phyloP scores from a whole-genome alignment of 257 asterid species.

The Solanum acaule region DNA sequence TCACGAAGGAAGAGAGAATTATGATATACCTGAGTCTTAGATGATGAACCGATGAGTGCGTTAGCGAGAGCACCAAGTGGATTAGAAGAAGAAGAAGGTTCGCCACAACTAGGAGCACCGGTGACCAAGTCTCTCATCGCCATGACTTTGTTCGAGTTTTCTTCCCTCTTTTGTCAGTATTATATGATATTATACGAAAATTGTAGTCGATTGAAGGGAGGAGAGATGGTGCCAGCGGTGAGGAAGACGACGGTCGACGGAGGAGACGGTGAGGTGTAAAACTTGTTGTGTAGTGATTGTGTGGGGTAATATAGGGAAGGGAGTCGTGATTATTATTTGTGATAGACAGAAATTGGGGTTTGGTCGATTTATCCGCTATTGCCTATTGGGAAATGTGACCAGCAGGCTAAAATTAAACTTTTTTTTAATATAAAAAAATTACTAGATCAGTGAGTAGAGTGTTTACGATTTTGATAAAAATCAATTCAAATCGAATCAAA shows the following conservation, averaged over 20 bases:
- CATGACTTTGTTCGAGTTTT: constrained; percentile 19
- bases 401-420: neutral
- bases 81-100: constrained; percentile 75
- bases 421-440: too few relatives aligned
- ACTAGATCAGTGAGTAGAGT: too few relatives aligned
- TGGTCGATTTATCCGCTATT: neutral
- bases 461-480: too few relatives aligned
- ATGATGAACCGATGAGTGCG: constrained; percentile 86
- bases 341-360: neutral
- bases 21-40: constrained; percentile 67
- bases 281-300: neutral
- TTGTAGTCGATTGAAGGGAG: neutral
- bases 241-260: neutral
- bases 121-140: constrained; percentile 92
- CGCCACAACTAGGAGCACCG: constrained; percentile 87
- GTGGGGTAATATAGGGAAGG: neutral
- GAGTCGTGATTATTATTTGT: neutral
- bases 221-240: neutral
- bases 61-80: constrained; percentile 90
- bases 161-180: neutral
- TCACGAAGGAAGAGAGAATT: neutral
- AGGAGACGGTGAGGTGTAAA: neutral
- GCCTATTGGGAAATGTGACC: neutral
- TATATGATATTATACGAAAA: neutral
- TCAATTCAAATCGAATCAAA: too few relatives aligned